These are phyloP conservation scores for Wickerhamiella musiphila DNA, from an alignment of 805 yeast genomes.

Conservation along the genomic window DNA sequence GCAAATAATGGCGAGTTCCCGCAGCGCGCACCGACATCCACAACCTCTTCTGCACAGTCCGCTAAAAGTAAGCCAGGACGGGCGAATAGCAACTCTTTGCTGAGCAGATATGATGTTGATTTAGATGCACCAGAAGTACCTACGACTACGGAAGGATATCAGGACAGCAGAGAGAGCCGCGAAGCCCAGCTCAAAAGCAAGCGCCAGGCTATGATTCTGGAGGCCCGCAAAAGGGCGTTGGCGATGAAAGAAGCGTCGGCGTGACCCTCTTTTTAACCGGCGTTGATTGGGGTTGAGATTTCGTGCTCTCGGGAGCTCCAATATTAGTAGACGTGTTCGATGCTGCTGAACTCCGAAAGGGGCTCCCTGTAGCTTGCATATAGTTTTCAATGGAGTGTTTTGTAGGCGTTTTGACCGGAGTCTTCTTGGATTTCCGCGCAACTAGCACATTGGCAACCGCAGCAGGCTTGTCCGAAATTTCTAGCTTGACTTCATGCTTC, in stretches of 20 bases:
- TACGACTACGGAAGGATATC: slow-evolving; percentile 22
- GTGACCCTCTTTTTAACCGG: slow-evolving; percentile 1
- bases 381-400: neutral
- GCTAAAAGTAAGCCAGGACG: slow-evolving; percentile 10
- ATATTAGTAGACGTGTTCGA: too few species aligned
- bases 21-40: neutral
- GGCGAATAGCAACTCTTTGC: slow-evolving; percentile 13
- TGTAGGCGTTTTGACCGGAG: neutral
- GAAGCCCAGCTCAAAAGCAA: slow-evolving; percentile 29
- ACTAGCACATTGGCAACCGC: slow-evolving; percentile 7
- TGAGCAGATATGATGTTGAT: slow-evolving; percentile 30
- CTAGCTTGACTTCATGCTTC: too few species aligned
- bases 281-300: too few species aligned
- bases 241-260: slow-evolving; percentile 4
- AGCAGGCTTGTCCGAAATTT: too few species aligned
- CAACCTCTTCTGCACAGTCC: slow-evolving; percentile 1
- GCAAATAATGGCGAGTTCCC: slow-evolving; percentile 33
- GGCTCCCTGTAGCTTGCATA: neutral
- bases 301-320: too few species aligned
- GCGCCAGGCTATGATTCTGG: slow-evolving; percentile 39
- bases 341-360: too few species aligned
- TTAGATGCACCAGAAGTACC: slow-evolving; percentile 7
- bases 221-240: slow-evolving; percentile 32
- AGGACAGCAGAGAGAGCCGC: slow-evolving; percentile 27
- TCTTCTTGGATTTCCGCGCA: neutral